Base-by-base conservation (phyloP, 2,329 filamentous ascomycete genomes). In the Trichoderma koningii region DNA sequence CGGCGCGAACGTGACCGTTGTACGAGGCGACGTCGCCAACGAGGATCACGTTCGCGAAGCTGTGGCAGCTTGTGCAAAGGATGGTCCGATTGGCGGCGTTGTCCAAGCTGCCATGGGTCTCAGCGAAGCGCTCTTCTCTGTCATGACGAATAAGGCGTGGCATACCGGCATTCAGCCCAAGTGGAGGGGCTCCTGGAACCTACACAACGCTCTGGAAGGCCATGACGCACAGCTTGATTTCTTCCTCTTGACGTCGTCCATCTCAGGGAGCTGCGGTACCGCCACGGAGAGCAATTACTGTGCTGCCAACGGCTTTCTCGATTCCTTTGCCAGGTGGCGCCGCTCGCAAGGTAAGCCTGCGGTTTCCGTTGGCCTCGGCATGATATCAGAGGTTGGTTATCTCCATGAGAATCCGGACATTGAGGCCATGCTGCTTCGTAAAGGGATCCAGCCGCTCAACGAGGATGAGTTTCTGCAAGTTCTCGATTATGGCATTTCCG, bases 41-140 rank as follows among this genome's bases (percentile, higher is more conserved):
- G 57, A 65, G n/a, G 66, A 68, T 0, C 73, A 76, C 7, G 74
- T 79, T 0, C 56, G 70, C 7, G 67, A 61, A 1, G 70, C 72
- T 3, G 65, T 75, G 10, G 53, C 55, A 7, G 52, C 66, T 1
- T 55, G 53, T 4, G 56, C 30, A n/a, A 66, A 66, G 44, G 30
- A 69, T 19, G 42, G 68, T 66, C 76, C 78, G 5, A 72, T 81
- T 19, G 70, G 73, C 17, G 79, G 79, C 53, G 71, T 80, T n/a
- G 69, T 81, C 7, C 79, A 81, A 55, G 69, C 71, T 12, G 74
- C 79, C 10, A 79, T 81, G 77, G 76, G 80, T 3, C 69, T 73
- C n/a, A 68, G 73, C 15, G 75, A 76, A 51, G 63, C 68, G 23
- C 67, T 69, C 1, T 74, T 78, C 61, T 64, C 67, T 5, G 69